Evolutionary conservation across 1,284 basidiomycete species (phyloP), one percentile per base, ranked within the genome.

Genomic region (Austroboletus niveus): DNA sequence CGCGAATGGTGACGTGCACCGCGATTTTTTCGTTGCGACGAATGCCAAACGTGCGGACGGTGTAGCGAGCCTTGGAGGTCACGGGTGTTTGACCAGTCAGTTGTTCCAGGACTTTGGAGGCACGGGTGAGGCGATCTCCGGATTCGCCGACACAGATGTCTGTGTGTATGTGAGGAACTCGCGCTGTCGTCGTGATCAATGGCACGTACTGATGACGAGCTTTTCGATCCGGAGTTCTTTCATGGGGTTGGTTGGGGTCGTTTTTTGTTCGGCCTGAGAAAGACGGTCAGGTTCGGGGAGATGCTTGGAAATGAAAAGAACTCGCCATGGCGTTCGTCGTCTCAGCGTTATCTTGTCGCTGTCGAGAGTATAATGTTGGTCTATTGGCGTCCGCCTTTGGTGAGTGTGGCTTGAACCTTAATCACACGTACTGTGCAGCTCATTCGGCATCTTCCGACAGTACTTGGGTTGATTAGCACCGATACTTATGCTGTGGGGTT

Each of bases 21-120:
- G 97, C 97, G 71, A 99, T 99, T 87, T 99, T 98, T 80, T 99
- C 97, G 84, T 99, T 99, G 81, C 96, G 92, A 74, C 97, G 92
- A 81, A 99, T 99, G 74, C 93, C 91, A 80, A 99, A 99, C 54
- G 92, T 92, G 69, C 96, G 94, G 76, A 99, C 94, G 68, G 97
- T 99, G 91, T 97, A 99, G 66, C 96, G 93, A 59, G 96, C 96
- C 85, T 98, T 99, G 75, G 94, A 97, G 66, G 96, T 98, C 65
- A 99, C 96, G 69, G 97, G 96, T 54, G 96, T 94, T 82, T 99
- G 96, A 70, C 96, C 97, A 64, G 96, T 99, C 59, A 99, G 89
- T 79, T 99, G 97, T 79, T 99, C 97, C 69, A 99, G 82, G 63
- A 99, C 96, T 80, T 99, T 99, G 74, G 96, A 94, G 57, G 96